These are phyloP conservation scores for Halteria grandinella DNA, from an alignment of 73 alveolate genomes.

Conservation along the genomic window DNA sequence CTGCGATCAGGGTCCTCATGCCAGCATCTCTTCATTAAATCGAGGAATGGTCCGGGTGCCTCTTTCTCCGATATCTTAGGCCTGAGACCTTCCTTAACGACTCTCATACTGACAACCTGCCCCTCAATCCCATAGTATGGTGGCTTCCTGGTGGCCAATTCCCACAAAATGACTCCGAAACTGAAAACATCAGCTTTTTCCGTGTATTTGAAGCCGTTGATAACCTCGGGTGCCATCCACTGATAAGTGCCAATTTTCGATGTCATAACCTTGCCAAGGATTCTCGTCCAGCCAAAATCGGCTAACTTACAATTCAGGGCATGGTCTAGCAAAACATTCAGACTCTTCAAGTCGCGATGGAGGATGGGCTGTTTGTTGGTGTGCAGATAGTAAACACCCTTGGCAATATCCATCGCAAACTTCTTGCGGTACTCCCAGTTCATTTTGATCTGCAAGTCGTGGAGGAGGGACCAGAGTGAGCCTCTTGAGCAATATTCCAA, in stretches of 20 bases:
- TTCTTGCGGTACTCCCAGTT: slow-evolving; percentile 94
- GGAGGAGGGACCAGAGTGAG: slow-evolving; percentile 93
- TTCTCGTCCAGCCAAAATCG: slow-evolving; percentile 99
- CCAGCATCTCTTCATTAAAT: slow-evolving; percentile 95
- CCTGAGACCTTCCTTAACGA: slow-evolving; percentile 92
- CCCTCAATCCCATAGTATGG: slow-evolving; percentile 98
- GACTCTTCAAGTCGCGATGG: slow-evolving; percentile 97
- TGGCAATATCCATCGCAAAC: slow-evolving; percentile 96
- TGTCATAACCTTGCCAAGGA: slow-evolving; percentile 94
- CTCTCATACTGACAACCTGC: slow-evolving; percentile 91
- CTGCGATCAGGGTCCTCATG: slow-evolving; percentile 93
- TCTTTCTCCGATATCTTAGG: slow-evolving; percentile 93
- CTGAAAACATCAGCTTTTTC: slow-evolving; percentile 99
- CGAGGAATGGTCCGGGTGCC: slow-evolving; percentile 90
- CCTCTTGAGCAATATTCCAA: slow-evolving; percentile 97
- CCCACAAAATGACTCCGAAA: slow-evolving; percentile 99
- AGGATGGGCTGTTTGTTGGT: slow-evolving; percentile 94
- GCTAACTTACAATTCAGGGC: slow-evolving; percentile 95
- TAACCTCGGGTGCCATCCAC: slow-evolving; percentile 99
- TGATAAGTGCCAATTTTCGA: slow-evolving; percentile 97
- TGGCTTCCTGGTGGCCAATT: slow-evolving; percentile 96
- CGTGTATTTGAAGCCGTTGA: slow-evolving; percentile 92
- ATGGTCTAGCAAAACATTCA: slow-evolving; percentile 96
- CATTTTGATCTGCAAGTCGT: slow-evolving; percentile 79
- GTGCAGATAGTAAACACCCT: slow-evolving; percentile 97